Base-by-base conservation (phyloP, 2,329 filamentous ascomycete genomes). In the Metarhizium sp. region DNA sequence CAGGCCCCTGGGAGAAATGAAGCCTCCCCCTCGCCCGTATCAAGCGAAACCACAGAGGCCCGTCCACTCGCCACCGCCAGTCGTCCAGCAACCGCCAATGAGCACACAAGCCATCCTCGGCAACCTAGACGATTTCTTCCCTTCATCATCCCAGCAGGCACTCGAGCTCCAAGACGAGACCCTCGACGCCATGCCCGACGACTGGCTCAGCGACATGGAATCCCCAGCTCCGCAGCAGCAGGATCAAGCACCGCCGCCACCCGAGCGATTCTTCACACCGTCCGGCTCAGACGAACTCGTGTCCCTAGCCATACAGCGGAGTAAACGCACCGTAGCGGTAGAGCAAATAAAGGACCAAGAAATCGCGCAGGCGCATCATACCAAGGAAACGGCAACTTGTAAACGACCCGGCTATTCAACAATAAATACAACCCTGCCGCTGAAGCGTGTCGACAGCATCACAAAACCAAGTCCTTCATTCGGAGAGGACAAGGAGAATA, bases 91-190 rank as follows among this genome's bases (percentile, higher is more conserved):
- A 2, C 69, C 69, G 2, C 71, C 70, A 2, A 60, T 67, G 29
- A 78, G 76, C 59, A 82, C 79, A 0, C 80, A 82, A 57, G 69
- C 74, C 8, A 80, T 82, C n/a, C 67, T 82, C 8, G 66, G 73
- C 45, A 71, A 79, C 57, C 61, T 78, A 7, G 78, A 81, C 43
- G 78, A 81, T 54, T 75, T 82, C 58, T 78, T 82, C 48, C 79
- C 79, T 0, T 78, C 74, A n/a, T 72, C 78, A 0, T 81, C 78
- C 0, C 81, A 85, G 61, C 77, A 81, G 62, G 71, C 73, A 6
- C 71, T 74, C 18, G 80, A 84, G 62, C 66, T 84, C 2, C 74
- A 76, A 36, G 72, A 77, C 58, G 62, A 69, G 59, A n/a, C 48
- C 18, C 29, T 42, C 16, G 11, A 38, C 50, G 34, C 45, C 20